Evolutionary conservation across 257 asterid genomes (phyloP).

Genomic region (Solanum chmielewskii): DNA sequence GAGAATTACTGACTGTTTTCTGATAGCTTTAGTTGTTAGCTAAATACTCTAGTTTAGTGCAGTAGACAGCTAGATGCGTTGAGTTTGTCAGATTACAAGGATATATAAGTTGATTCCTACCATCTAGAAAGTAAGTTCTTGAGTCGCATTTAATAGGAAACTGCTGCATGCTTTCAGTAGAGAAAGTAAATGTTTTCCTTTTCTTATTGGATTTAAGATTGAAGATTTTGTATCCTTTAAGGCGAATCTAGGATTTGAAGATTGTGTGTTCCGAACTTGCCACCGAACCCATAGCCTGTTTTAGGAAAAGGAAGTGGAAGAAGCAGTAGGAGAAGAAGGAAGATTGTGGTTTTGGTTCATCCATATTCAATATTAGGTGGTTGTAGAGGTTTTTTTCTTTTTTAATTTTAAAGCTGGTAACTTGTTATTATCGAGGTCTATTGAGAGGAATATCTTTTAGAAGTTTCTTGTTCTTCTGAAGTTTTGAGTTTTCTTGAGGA

Average conservation of each 20-base stretch:
- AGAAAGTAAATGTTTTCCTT: too few species aligned
- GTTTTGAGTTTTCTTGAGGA: not conserved
- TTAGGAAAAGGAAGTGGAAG: too few species aligned
- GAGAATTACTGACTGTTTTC: not conserved
- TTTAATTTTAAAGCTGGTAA: not conserved
- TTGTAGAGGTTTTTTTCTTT: not conserved
- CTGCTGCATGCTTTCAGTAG: not conserved
- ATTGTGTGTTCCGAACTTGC: too few species aligned
- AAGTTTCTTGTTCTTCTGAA: not conserved
- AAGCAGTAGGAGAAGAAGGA: not conserved
- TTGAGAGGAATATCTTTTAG: constrained; percentile 16
- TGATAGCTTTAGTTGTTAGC: not conserved
- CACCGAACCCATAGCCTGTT: too few species aligned
- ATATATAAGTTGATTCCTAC: not conserved
- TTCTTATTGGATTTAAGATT: too few species aligned
- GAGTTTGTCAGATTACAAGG: not conserved
- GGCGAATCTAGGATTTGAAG: too few species aligned
- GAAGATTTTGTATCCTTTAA: too few species aligned
- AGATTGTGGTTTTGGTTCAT: constrained; percentile 36
- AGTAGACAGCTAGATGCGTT: not conserved
- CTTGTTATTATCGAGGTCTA: not conserved
- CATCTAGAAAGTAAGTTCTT: not conserved
- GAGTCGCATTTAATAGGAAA: not conserved
- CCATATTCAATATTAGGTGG: constrained; percentile 45
- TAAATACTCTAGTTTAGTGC: not conserved